Percentiles rank a stretch among this genome's conserved stretches.
phyloP scores from a whole-genome alignment of 345 rosid species.

The Eucalyptus sideroxylon region DNA sequence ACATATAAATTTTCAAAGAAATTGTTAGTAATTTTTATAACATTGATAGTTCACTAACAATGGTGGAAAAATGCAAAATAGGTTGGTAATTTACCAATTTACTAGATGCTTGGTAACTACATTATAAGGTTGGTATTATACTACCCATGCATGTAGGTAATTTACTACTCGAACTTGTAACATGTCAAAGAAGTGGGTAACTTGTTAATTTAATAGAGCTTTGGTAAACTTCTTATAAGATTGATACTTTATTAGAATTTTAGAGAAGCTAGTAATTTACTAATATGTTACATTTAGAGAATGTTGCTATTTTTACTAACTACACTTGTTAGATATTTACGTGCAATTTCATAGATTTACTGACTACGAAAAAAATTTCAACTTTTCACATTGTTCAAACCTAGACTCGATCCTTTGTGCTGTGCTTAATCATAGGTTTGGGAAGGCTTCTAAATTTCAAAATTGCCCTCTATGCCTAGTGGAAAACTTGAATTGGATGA shows the following conservation, averaged over 20 bases:
- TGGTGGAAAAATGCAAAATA: accelerated
- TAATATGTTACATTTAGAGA: not conserved
- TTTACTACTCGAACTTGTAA: not conserved
- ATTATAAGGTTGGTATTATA: not conserved
- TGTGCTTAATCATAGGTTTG: not conserved
- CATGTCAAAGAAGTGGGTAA: not conserved
- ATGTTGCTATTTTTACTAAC: not conserved
- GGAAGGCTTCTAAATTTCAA: not conserved
- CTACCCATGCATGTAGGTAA: not conserved
- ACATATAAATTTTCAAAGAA: not conserved
- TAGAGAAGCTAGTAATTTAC: not conserved
- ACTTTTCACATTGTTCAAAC: not conserved
- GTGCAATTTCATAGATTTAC: accelerated
- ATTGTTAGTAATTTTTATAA: not conserved
- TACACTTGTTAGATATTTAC: not conserved
- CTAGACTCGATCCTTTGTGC: not conserved
- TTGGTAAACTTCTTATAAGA: not conserved
- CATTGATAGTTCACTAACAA: not conserved
- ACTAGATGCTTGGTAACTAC: not conserved
- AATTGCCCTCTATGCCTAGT: not conserved
- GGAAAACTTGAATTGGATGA: too few species aligned
- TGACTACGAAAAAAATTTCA: accelerated
- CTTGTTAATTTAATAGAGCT: not conserved
- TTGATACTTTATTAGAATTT: not conserved
- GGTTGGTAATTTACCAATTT: not conserved